Conservation (phyloP, 352 stramenopile genomes). For the Pythium myriotylum region DNA sequence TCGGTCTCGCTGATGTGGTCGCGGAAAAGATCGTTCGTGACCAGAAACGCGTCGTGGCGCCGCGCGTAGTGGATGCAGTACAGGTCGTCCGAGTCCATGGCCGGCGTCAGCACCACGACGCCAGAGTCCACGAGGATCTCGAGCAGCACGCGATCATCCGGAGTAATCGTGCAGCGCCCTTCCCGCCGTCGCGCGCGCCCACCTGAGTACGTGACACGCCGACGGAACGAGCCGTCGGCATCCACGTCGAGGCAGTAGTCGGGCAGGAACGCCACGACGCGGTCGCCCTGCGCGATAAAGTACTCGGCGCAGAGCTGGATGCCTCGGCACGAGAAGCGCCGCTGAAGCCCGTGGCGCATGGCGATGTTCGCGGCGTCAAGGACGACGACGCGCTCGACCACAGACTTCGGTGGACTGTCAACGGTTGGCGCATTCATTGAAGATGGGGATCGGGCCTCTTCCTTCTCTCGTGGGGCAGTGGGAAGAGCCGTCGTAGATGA, state of each 20-base stretch:
- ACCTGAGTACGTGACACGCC: conserved; percentile 12
- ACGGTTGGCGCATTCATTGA: too few species aligned
- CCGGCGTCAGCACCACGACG: conserved; percentile 74
- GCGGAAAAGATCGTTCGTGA: conserved; percentile 90
- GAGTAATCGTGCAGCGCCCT: conserved; percentile 49
- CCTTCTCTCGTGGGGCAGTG: too few species aligned
- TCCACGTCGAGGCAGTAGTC: conserved; percentile 74
- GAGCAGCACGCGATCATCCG: conserved; percentile 73
- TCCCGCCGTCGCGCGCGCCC: conserved; percentile 16
- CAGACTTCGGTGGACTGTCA: neutral
- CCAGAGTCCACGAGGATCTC: conserved; percentile 70
- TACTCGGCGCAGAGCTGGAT: conserved; percentile 77
- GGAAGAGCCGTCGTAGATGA: too few species aligned
- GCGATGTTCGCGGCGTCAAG: conserved; percentile 69
- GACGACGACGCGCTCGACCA: conserved; percentile 24
- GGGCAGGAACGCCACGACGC: conserved; percentile 82
- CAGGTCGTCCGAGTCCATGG: conserved; percentile 89
- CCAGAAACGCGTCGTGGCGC: conserved; percentile 70
- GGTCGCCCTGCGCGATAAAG: conserved; percentile 67
- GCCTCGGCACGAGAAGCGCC: conserved; percentile 73
- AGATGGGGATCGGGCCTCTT: too few species aligned
- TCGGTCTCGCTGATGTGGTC: conserved; percentile 81
- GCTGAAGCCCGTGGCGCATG: conserved; percentile 77
- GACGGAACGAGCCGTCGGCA: conserved; percentile 44
- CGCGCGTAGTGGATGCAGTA: conserved; percentile 91